These are phyloP conservation scores for Ogataea hybrid DNA, from an alignment of 1,139 yeast species.

Conservation along the genomic window DNA sequence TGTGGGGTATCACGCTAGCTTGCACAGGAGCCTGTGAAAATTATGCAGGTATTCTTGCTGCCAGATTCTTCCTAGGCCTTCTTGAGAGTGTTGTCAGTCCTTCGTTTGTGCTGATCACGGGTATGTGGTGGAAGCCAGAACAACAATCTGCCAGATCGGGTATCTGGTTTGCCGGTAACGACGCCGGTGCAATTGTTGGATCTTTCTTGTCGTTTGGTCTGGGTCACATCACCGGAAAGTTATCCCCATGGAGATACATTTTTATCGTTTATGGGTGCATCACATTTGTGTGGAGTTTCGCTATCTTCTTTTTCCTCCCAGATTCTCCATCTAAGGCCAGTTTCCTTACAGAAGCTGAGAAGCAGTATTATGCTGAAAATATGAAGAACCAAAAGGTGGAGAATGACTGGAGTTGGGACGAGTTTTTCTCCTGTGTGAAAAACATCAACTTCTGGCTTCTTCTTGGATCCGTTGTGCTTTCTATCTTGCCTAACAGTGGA, in stretches of 20 bases:
- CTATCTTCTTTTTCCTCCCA: conserved; percentile 47
- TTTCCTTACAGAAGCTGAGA: conserved; percentile 50
- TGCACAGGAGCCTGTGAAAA: conserved; percentile 32
- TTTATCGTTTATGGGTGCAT: conserved; percentile 49
- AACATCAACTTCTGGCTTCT: conserved; percentile 20
- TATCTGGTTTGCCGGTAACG: conserved; percentile 28
- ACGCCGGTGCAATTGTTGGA: conserved; percentile 25
- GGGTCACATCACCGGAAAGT: conserved; percentile 28
- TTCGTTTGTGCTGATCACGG: conserved; percentile 30
- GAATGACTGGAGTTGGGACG: conserved; percentile 26
- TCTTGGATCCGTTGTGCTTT: conserved; percentile 16
- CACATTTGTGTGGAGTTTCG: conserved; percentile 49
- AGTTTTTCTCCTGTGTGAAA: conserved; percentile 14
- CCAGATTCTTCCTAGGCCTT: conserved; percentile 36
- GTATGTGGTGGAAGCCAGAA: conserved; percentile 32
- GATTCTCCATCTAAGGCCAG: conserved; percentile 54
- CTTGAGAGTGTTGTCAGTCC: conserved; percentile 35
- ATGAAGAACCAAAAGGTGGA: conserved; percentile 23
- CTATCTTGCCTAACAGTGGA: conserved; percentile 26
- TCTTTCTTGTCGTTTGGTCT: conserved; percentile 25
- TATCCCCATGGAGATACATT: conserved; percentile 47
- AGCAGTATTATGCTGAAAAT: conserved; percentile 26
- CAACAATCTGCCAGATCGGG: conserved; percentile 28
- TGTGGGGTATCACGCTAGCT: conserved; percentile 25
- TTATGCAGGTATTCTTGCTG: conserved; percentile 37